Evolutionary conservation across 2,329 filamentous ascomycete genomes (phyloP).

Genomic region (Scytalidium sp.): DNA sequence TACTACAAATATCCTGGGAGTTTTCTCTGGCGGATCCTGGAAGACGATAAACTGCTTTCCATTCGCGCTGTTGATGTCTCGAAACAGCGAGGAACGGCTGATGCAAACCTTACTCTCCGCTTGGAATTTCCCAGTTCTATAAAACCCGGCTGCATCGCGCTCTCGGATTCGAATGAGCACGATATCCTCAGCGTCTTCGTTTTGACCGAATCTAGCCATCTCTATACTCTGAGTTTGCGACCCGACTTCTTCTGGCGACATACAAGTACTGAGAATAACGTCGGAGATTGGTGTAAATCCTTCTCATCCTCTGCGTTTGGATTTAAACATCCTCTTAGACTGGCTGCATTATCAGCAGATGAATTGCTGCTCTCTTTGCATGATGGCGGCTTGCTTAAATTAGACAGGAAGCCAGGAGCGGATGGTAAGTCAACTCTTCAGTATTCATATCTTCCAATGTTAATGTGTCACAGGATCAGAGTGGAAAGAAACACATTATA

Average conservation of each 20-base stretch:
- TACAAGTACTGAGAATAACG: slow-evolving; percentile 66
- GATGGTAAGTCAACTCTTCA: slow-evolving; percentile 36
- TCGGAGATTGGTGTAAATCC: slow-evolving; percentile 74
- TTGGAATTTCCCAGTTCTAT: slow-evolving; percentile 75
- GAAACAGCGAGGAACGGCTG: slow-evolving; percentile 60
- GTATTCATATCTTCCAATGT: neutral
- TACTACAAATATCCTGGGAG: slow-evolving; percentile 74
- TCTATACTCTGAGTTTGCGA: slow-evolving; percentile 81
- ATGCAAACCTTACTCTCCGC: slow-evolving; percentile 73
- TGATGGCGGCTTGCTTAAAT: slow-evolving; percentile 70
- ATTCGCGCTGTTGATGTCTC: slow-evolving; percentile 80
- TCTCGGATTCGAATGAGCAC: slow-evolving; percentile 76
- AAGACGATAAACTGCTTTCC: slow-evolving; percentile 76
- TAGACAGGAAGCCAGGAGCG: slow-evolving; percentile 58
- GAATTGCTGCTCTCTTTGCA: slow-evolving; percentile 78
- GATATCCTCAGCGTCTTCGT: slow-evolving; percentile 78
- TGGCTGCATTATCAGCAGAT: slow-evolving; percentile 70
- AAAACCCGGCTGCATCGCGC: slow-evolving; percentile 72
- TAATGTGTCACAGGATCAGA: slow-evolving; percentile 23
- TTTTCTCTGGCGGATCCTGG: slow-evolving; percentile 88
- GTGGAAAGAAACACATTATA: slow-evolving; percentile 74
- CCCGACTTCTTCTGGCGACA: slow-evolving; percentile 77
- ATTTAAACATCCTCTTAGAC: slow-evolving; percentile 76
- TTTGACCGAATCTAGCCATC: slow-evolving; percentile 71
- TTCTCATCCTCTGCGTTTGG: slow-evolving; percentile 70